Percentiles rank a stretch among this genome's conserved stretches.
phyloP scores from a whole-genome alignment of 345 rosid genomes.

The Mallotus nudiflorus region DNA sequence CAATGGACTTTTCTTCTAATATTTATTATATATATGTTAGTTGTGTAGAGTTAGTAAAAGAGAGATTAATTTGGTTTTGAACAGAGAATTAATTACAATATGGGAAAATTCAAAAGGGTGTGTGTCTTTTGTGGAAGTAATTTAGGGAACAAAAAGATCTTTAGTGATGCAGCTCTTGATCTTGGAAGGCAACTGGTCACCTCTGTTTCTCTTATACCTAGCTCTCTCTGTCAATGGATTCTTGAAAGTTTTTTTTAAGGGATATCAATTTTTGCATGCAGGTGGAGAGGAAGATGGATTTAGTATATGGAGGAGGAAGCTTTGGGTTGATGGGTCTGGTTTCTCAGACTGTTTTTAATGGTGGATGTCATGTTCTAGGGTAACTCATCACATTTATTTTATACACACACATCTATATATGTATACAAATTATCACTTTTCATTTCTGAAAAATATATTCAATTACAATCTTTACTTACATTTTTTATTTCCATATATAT shows the following conservation, averaged over 20 bases:
- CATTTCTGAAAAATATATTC: too few relatives aligned
- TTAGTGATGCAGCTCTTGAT: slow-evolving; percentile 45
- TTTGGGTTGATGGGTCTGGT: slow-evolving; percentile 43
- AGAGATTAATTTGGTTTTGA: not conserved
- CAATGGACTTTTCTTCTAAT: too few relatives aligned
- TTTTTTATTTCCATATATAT: not conserved
- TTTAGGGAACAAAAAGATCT: slow-evolving; percentile 35
- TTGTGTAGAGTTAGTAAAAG: too few relatives aligned
- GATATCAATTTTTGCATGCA: slow-evolving; percentile 19
- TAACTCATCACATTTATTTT: slow-evolving; percentile 4
- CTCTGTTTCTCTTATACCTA: too few relatives aligned
- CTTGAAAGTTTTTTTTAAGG: not conserved
- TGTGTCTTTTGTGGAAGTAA: slow-evolving; percentile 52
- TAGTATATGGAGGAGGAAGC: slow-evolving; percentile 49
- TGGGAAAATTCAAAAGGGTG: slow-evolving; percentile 45
- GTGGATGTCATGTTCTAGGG: slow-evolving; percentile 45
- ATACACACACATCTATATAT: too few relatives aligned
- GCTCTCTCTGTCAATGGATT: not conserved
- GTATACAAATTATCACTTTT: too few relatives aligned
- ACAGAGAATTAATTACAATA: not conserved
- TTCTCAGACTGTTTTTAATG: slow-evolving; percentile 37
- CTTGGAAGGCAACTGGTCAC: slow-evolving; percentile 40
- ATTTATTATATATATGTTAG: too few relatives aligned
- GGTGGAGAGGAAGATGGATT: slow-evolving; percentile 38
- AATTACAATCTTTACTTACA: not conserved